These are phyloP conservation scores for Populus davidiana DNA, from an alignment of 345 rosid genomes.

Conservation along the genomic window DNA sequence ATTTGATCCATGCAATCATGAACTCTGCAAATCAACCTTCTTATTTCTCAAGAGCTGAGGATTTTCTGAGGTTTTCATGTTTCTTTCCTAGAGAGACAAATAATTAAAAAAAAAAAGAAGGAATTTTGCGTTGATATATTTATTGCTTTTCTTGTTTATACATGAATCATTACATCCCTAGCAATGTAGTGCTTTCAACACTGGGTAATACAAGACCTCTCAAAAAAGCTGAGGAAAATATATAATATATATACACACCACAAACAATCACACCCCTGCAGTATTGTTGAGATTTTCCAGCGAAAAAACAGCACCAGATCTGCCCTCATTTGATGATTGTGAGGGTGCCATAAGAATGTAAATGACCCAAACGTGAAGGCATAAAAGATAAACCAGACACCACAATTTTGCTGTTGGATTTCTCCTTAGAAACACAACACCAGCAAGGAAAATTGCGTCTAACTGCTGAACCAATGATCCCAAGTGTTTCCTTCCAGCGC, in stretches of 20 bases:
- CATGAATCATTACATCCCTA: conserved; percentile 5
- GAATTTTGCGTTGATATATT: background rate
- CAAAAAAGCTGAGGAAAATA: conserved; percentile 18
- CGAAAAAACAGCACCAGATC: conserved; percentile 70
- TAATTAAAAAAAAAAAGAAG: too few species aligned
- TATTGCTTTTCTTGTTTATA: background rate
- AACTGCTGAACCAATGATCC: conserved; percentile 67
- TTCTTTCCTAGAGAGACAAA: too few species aligned
- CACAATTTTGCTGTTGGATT: conserved; percentile 75
- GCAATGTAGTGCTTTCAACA: background rate
- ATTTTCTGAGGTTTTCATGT: too few species aligned
- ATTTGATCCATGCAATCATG: too few species aligned
- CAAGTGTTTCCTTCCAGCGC: conserved; percentile 64
- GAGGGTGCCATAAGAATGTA: conserved; percentile 66
- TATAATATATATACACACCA: background rate
- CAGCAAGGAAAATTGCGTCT: conserved; percentile 69
- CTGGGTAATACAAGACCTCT: conserved; percentile 3
- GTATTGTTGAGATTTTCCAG: conserved; percentile 68
- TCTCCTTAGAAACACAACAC: conserved; percentile 66
- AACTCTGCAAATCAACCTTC: too few species aligned
- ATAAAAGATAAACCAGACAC: conserved; percentile 59
- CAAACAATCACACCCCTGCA: conserved; percentile 23
- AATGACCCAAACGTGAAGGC: conserved; percentile 90
- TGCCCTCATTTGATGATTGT: conserved; percentile 38
- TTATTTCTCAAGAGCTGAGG: too few species aligned